Conservation (phyloP, 352 stramenopile species). For the Detonula confervacea region DNA sequence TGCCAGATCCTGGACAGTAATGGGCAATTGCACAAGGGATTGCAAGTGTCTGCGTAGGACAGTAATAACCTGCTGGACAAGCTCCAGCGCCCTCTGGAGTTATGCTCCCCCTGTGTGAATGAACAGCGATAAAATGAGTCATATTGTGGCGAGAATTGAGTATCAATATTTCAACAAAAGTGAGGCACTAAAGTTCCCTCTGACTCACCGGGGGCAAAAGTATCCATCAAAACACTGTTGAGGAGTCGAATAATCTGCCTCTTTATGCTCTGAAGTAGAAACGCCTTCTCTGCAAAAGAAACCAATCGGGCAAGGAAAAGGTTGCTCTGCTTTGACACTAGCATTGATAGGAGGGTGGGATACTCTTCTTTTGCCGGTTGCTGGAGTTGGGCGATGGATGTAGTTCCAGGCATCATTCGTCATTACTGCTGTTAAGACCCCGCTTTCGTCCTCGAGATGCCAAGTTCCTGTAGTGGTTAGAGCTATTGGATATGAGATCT, state of each 20-base stretch:
- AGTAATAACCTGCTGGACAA: conserved; percentile 96
- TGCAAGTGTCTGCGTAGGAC: conserved; percentile 89
- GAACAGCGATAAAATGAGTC: conserved; percentile 37
- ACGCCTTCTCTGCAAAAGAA: conserved; percentile 92
- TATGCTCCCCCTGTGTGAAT: conserved; percentile 37
- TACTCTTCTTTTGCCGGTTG: conserved; percentile 57
- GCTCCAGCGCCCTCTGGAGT: conserved; percentile 91
- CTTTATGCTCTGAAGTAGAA: conserved; percentile 70
- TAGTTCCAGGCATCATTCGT: conserved; percentile 58
- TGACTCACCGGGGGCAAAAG: conserved; percentile 94
- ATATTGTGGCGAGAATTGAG: too few species aligned
- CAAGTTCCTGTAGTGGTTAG: conserved; percentile 49
- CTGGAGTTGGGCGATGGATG: conserved; percentile 44
- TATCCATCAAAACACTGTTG: conserved; percentile 95
- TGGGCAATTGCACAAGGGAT: conserved; percentile 91
- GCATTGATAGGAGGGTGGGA: conserved; percentile 40
- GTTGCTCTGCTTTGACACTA: conserved; percentile 86
- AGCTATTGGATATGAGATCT: conserved; percentile 84
- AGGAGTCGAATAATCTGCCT: conserved; percentile 92
- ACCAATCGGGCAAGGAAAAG: conserved; percentile 93
- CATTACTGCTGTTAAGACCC: conserved; percentile 40
- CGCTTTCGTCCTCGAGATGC: conserved; percentile 59
- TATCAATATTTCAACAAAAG: too few species aligned
- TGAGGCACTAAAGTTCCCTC: too few species aligned
- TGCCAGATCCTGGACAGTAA: conserved; percentile 94